Percentiles rank a stretch among this genome's conserved stretches.
These are phyloP conservation scores for Naganishia friedmannii DNA, from an alignment of 768 basidiomycete species.

Conservation along the genomic window DNA sequence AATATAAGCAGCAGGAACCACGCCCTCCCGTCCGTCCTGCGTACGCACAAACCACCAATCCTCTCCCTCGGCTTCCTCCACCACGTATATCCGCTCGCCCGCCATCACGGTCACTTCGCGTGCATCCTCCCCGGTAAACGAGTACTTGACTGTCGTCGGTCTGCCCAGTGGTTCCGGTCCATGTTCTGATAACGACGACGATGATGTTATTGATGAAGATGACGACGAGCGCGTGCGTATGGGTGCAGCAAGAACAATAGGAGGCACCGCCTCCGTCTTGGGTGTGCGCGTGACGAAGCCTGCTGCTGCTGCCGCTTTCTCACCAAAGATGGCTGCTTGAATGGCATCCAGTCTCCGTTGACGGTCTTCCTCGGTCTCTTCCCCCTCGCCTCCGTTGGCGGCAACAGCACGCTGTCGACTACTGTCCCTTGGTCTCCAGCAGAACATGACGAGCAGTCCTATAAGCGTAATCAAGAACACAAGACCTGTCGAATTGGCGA, in stretches of 20 bases:
- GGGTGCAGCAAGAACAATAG: constrained; percentile 5
- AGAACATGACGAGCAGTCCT: constrained; percentile 44
- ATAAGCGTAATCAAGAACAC: constrained; percentile 49
- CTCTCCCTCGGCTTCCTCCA: constrained; percentile 57
- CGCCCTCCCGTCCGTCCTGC: constrained; percentile 73
- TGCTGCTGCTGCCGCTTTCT: constrained; percentile 21
- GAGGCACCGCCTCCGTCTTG: neutral
- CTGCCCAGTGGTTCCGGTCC: constrained; percentile 35
- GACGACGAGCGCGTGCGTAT: constrained; percentile 23
- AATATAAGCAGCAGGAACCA: constrained; percentile 79
- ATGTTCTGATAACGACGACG: constrained; percentile 2
- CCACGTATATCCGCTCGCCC: constrained; percentile 45
- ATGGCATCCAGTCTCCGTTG: constrained; percentile 31
- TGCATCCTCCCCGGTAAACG: constrained; percentile 47
- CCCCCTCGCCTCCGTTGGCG: constrained; percentile 21
- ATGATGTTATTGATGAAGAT: constrained; percentile 23
- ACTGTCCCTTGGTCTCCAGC: constrained; percentile 59
- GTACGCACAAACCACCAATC: constrained; percentile 96
- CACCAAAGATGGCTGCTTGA: constrained; percentile 32
- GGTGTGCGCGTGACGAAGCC: neutral
- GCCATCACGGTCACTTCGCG: constrained; percentile 50
- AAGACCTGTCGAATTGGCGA: constrained; percentile 91
- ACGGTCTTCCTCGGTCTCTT: constrained; percentile 32
- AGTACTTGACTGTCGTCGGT: constrained; percentile 49
- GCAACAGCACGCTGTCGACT: constrained; percentile 33